Evolutionary conservation across 345 rosid species (phyloP), one percentile per base, ranked within the genome.

Genomic region (Brassica carinata): DNA sequence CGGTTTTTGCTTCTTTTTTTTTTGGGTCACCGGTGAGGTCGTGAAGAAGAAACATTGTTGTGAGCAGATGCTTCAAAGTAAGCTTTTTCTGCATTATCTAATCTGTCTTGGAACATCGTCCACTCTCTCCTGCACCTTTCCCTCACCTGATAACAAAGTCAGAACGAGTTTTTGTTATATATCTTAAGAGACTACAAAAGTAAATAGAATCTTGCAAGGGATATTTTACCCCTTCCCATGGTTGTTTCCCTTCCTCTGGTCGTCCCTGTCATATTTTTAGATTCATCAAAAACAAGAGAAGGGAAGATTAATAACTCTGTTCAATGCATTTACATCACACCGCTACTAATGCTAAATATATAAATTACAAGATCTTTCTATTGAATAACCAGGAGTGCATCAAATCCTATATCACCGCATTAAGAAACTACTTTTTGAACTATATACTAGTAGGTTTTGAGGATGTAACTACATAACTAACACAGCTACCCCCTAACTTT

Each of bases 71-170:
- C 83, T 78, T 78, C 81, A 8, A 69, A 89, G 69, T 95, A 89
- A 31, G 89, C 83, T 74, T 78, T 90, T 84, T 95, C 93, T 18
- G 99, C 97, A 14, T 63, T 30, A 0, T 75, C 67, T 73, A 93
- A 19, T 61, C 99, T 85, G 34, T 89, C 89, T 64, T 87, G 94
- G 55, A 95, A 93, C 88, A 89, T 90, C 2, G 73, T 68, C 99
- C 99, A 95, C 82, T 95, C 99, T 65, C 75, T 88, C 72, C 84
- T 85, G 81, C 99, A 95, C 80, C 99, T 88, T 77, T 88, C 90
- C n/a, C 94, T 89, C 76, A 92, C 98, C 97, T 94, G 85, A 53
- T 18, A 27, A 5, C 67, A 13, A 30, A 8, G 7, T 30, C 33
- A 15, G 19, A 14, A 51, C 14, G 18, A 11, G 65, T 62, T 62